Base-by-base conservation (phyloP, 2,329 filamentous ascomycete species). In the Fusarium musae region DNA sequence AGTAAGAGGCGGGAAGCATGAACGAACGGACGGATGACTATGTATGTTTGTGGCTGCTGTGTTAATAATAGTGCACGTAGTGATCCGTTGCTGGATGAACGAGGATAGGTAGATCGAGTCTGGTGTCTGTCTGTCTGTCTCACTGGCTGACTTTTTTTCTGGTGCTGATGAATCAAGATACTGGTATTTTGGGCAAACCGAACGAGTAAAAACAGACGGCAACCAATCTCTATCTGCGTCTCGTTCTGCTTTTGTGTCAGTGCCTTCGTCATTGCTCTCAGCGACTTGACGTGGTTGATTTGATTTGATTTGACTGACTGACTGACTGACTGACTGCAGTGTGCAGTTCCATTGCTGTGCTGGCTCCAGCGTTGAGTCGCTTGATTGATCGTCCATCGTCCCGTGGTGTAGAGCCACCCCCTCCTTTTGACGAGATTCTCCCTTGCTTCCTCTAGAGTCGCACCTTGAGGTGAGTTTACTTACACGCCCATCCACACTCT, bases 351-450 rank as follows among this genome's bases (percentile, higher is more conserved):
- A 69, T 69, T 73, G 70, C 70, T 73, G 66, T 60, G 70, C 62
- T 73, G 70, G 70, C 70, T 73, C 70, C 70, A 73, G 66, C 70
- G 61, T 73, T 60, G 70, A 72, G 69, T 71, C 70, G 70, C 70
- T 73, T 73, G 56, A 70, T 66, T 73, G 70, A 67, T 67, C 64
- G 64, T 63, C 70, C 66, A 66, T 67, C 64, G 64, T 63, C 70
- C 70, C 61, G 70, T 57, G 44, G 44, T 50, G 42, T 74, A 69
- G 42, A 42, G 11, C 37, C 71, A 73, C 66, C 71, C 57, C 57
- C 59, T 39, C 30, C 23, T 43, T n/a, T 23, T 15, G 44, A 49
- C 54, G n/a, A 42, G 30, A 47, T 46, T 59, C 60, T 59, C 63
- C 66, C 72, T 75, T 73, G 72, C 72, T 66, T 72, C 34, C 19